Percentiles rank a stretch among this genome's conserved stretches.
These are phyloP conservation scores for Microsporum canis DNA, from an alignment of 2,329 filamentous ascomycete genomes.

Conservation along the genomic window DNA sequence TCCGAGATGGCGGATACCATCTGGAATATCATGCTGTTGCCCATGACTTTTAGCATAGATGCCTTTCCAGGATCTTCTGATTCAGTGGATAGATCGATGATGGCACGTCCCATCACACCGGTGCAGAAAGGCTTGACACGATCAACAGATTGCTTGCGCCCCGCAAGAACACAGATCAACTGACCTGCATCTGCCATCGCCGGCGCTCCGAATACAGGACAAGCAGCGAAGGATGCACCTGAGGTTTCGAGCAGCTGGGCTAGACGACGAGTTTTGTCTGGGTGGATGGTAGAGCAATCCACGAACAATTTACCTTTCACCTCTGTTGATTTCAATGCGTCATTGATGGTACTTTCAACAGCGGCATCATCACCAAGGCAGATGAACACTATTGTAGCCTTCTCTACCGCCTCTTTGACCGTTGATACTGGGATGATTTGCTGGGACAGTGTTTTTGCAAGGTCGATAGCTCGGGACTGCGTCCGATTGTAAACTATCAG, in stretches of 20 bases:
- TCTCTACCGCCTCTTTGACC: constrained; percentile 54
- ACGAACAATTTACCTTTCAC: constrained; percentile 66
- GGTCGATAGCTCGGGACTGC: constrained; percentile 50
- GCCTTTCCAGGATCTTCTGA: constrained; percentile 56
- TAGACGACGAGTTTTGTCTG: constrained; percentile 60
- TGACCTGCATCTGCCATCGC: constrained; percentile 48
- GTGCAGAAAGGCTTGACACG: constrained; percentile 59
- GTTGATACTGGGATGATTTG: constrained; percentile 53
- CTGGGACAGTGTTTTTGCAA: constrained; percentile 48
- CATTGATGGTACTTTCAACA: constrained; percentile 50
- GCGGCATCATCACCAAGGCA: constrained; percentile 70
- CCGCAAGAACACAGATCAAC: constrained; percentile 63
- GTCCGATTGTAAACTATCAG: constrained; percentile 76
- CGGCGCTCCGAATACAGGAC: constrained; percentile 42
- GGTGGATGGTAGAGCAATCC: constrained; percentile 80
- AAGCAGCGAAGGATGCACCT: constrained; percentile 64
- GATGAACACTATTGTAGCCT: constrained; percentile 67
- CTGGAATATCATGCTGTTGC: constrained; percentile 76
- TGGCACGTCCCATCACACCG: constrained; percentile 57
- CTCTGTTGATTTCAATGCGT: constrained; percentile 43
- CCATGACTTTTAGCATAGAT: constrained; percentile 65
- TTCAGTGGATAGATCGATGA: constrained; percentile 55
- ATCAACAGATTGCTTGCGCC: constrained; percentile 48
- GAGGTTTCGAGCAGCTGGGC: constrained; percentile 46
- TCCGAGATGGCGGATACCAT: constrained; percentile 73